phyloP scores from a whole-genome alignment of 2,329 filamentous ascomycete species.

The Verticillium albo-atrum region DNA sequence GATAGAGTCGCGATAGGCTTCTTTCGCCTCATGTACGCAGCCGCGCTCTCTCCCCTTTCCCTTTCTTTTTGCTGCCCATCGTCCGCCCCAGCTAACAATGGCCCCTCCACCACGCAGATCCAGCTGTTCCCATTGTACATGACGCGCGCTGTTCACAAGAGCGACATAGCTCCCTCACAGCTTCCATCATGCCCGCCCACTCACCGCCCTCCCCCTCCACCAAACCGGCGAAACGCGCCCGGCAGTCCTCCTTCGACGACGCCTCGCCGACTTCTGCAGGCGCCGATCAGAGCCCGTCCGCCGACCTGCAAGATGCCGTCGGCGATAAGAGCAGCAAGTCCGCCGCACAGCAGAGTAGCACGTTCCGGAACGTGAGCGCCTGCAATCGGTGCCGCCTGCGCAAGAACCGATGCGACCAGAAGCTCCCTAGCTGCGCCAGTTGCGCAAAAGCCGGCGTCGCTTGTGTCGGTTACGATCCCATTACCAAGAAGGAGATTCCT shows the following conservation, averaged over 20 bases:
- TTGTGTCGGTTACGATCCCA: conserved; percentile 94
- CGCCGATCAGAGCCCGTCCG: conserved; percentile 29
- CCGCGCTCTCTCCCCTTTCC: not conserved
- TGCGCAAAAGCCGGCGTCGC: conserved; percentile 90
- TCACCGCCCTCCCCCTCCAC: conserved; percentile 45
- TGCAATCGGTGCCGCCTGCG: conserved; percentile 89
- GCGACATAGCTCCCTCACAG: not conserved
- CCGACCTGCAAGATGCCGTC: conserved; percentile 22
- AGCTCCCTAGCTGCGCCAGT: conserved; percentile 81
- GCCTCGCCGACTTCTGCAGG: conserved; percentile 31
- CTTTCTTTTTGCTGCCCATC: not conserved
- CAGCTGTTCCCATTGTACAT: not conserved
- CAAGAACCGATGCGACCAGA: conserved; percentile 95
- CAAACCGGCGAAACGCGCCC: conserved; percentile 53
- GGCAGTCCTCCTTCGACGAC: conserved; percentile 47
- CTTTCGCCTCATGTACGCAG: not conserved
- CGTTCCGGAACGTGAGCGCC: conserved; percentile 84
- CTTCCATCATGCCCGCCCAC: conserved; percentile 36
- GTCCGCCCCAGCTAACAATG: not conserved
- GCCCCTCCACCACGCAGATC: not conserved
- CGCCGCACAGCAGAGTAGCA: conserved; percentile 46
- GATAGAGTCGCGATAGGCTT: not conserved
- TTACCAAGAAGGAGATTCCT: conserved; percentile 93
- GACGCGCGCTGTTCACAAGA: not conserved
- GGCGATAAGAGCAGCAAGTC: conserved; percentile 30